phyloP scores from a whole-genome alignment of 441 rosid species.

The Bruguiera hainesii region DNA sequence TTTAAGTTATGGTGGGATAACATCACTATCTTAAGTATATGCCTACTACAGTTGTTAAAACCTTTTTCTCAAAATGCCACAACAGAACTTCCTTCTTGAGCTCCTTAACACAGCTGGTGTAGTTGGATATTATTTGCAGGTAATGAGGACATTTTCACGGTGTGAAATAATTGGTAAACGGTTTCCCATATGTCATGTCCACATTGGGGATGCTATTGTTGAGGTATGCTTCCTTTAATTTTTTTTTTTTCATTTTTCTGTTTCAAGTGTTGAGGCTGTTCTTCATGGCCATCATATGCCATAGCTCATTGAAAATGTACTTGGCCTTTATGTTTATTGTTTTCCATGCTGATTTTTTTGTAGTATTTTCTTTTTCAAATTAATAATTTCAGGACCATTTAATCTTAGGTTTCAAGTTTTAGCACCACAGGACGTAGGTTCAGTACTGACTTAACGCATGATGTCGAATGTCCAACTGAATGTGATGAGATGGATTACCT shows the following conservation, averaged over 20 bases:
- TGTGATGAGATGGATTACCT: conserved; percentile 53
- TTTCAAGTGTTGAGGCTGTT: neutral
- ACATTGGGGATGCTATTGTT: conserved; percentile 44
- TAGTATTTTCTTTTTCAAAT: neutral
- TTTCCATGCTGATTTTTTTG: neutral
- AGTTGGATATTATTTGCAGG: conserved; percentile 38
- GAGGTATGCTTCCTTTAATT: conserved; percentile 42
- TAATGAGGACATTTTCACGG: conserved; percentile 50
- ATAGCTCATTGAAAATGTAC: conserved; percentile 6
- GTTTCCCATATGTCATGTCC: conserved; percentile 91
- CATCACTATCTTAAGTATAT: neutral
- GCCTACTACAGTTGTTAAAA: too few relatives aligned
- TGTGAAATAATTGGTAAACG: conserved; percentile 76
- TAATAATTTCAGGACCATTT: conserved; percentile 6
- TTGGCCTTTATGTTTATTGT: neutral
- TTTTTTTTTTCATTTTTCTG: too few relatives aligned
- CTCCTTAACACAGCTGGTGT: conserved; percentile 1
- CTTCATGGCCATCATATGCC: neutral
- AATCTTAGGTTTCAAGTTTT: conserved; percentile 79
- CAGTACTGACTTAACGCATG: conserved; percentile 25
- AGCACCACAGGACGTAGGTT: conserved; percentile 46
- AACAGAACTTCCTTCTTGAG: neutral
- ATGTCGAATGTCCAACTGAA: conserved; percentile 33
- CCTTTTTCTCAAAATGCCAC: too few relatives aligned
- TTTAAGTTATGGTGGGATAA: neutral